Base-by-base conservation (phyloP, 257 asterid species). In the Gynochthodes officinalis region DNA sequence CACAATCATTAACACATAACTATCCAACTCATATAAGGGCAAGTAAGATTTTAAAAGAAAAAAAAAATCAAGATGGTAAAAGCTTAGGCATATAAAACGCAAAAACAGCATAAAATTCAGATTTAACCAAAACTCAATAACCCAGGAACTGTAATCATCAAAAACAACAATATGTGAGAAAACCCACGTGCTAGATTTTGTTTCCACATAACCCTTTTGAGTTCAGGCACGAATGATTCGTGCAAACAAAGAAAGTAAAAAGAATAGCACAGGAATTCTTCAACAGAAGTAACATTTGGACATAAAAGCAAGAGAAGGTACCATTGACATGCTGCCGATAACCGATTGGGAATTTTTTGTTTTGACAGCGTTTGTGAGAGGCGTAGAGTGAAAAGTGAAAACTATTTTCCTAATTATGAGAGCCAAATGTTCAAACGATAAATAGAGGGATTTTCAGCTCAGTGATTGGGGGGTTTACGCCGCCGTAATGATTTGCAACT, bases 361-460 rank as follows among this genome's bases (percentile, higher is more conserved):
- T 42, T 42, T 42, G 5, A 46, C 19, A 46, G 52, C 52, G 19
- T 12, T 21, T 15, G 52, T 15, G 52, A 46, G 2, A n/a, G 2
- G 52, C 15, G 52, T 1, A 46, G 52, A 46, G n/a, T 3, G 52
- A 46, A 46, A 4, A 46, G 2, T 15, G 52, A 46, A 46, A 1
- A 13, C 19, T 32, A 60, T 21, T 7, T 35, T 35, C 67, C 15
- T 21, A 62, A 35, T 62, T 62, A 62, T 7, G 46, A 59, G 5
- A 61, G n/a, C 44, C 28, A 16, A 60, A 18, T 5, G 67, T 61
- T 61, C 67, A 61, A 37, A 62, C 67, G 67, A 62, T 62, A 37
- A 35, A 16, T 32, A 33, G 27, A 37, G 12, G 0, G 1, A 35
- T 19, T 8, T 21, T 25, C 2, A 8, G 7, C 1, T 4, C 5